Base-by-base conservation (phyloP, 768 basidiomycete species). In the Pleurotus sapidus region DNA sequence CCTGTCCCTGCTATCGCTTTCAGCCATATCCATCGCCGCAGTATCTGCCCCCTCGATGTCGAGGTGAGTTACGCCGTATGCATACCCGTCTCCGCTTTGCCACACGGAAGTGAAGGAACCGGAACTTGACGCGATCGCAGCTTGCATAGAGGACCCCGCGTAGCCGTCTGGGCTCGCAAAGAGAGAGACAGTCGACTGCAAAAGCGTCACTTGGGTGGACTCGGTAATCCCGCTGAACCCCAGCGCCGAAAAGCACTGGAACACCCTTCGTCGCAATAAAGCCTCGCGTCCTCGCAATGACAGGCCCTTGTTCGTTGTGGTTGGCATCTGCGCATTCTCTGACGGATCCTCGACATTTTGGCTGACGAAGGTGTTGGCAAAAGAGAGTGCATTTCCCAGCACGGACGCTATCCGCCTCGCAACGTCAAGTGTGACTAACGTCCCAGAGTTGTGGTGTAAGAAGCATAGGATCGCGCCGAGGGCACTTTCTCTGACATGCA, bases 121-220 rank as follows among this genome's bases (percentile, higher is more conserved):
- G 0, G 91, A 81, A 5, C 87, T 91, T 0, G 91, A 87, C 0
- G 91, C 89, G 61, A 98, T 96, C 0, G 93, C 91, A 0, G 95
- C 95, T 70, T 98, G 96, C 15, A 97, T 83, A 0, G 88, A 84
- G 1, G 92, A 93, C 1, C 92, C 87, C 0, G 80, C 75, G 67
- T 92, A 94, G 0, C 84, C 86, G 56, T 98, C 95, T 0, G 90
- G 85, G 64, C 93, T 91, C 2, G 93, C 89, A 65, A 98, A 94
- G 5, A 93, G 76, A 2, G 85, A 73, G 14, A 95, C 84, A 0
- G 85, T 87, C 2, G 92, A 90, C 61, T 93, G 91, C 9, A 98
- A 75, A 11, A 99, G 73, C 1, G 82, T 82, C 5, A 81, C 73
- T 71, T 96, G 96, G n/a, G 88, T 87, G 0, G 88, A 81, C 55